Conservation (phyloP, 345 rosid species). For the Aurinia saxatilis region DNA sequence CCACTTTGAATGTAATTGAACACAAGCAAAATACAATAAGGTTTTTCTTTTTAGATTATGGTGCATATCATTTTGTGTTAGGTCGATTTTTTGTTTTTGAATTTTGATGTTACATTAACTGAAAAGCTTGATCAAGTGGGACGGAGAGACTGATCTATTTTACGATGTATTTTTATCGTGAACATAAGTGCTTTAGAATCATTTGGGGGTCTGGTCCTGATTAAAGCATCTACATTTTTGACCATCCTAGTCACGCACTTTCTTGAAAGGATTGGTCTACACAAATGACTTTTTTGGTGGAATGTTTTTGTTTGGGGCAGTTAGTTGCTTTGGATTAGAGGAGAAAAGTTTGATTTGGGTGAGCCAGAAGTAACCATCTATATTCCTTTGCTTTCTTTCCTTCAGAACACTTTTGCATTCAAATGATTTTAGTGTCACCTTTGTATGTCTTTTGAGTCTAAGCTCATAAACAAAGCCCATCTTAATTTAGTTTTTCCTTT, state of each 20-base stretch:
- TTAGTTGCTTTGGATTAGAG: not conserved
- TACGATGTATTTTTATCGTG: not conserved
- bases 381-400: slow-evolving; percentile 21
- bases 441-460: slow-evolving; percentile 14
- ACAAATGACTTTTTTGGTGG: not conserved
- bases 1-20: slow-evolving; percentile 1
- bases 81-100: too few species aligned
- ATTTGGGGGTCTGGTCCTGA: slow-evolving; percentile 19
- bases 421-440: slow-evolving; percentile 16
- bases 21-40: not conserved
- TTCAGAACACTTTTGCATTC: slow-evolving; percentile 21
- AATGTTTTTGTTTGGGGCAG: slow-evolving; percentile 2
- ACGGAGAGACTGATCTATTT: not conserved
- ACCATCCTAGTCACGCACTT: slow-evolving; percentile 23
- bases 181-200: slow-evolving; percentile 18
- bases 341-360: slow-evolving; percentile 15
- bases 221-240: slow-evolving; percentile 24
- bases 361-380: slow-evolving; percentile 21
- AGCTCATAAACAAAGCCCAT: slow-evolving; percentile 3
- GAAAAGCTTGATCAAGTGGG: not conserved
- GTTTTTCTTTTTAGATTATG: not conserved
- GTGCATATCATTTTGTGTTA: not conserved
- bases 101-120: not conserved
- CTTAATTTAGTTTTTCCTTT: not conserved
- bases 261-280: slow-evolving; percentile 17